A percentile compares a stretch with the other conserved stretches of the same genome.
phyloP scores from a whole-genome alignment of 352 stramenopile species.

The Phytopythium montanum region DNA sequence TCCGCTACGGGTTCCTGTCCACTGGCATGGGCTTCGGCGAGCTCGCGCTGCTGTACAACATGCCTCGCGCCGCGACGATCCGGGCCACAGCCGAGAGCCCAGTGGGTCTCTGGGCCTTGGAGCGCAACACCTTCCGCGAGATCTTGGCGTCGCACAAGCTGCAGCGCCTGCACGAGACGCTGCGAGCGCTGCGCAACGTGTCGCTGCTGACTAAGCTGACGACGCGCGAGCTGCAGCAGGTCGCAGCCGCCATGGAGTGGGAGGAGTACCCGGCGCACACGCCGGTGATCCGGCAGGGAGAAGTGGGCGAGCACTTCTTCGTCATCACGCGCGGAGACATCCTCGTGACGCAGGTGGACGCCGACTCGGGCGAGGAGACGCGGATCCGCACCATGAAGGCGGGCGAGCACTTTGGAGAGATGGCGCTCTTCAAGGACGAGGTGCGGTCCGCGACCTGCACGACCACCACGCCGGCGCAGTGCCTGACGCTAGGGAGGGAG shows the following conservation, averaged over 20 bases:
- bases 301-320: slow-evolving; percentile 77
- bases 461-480: slow-evolving; percentile 58
- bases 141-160: slow-evolving; percentile 76
- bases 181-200: slow-evolving; percentile 52
- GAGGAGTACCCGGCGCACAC: slow-evolving; percentile 58
- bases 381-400: slow-evolving; percentile 56
- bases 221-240: slow-evolving; percentile 56
- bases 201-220: slow-evolving; percentile 71
- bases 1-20: slow-evolving; percentile 65
- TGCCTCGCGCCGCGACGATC: slow-evolving; percentile 93
- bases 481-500: slow-evolving; percentile 56
- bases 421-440: slow-evolving; percentile 92
- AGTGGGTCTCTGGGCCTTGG: slow-evolving; percentile 64
- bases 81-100: slow-evolving; percentile 37
- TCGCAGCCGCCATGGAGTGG: slow-evolving; percentile 79
- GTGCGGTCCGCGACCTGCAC: slow-evolving; percentile 90
- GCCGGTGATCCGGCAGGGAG: slow-evolving; percentile 65
- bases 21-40: slow-evolving; percentile 92
- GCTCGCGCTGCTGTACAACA: slow-evolving; percentile 96
- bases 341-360: slow-evolving; percentile 55
- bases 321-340: slow-evolving; percentile 78
- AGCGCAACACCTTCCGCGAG: slow-evolving; percentile 71
- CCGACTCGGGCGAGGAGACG: slow-evolving; percentile 33
- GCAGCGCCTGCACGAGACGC: slow-evolving; percentile 48
- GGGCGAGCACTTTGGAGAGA: slow-evolving; percentile 94